These are phyloP conservation scores for Penicillium angulare DNA, from an alignment of 495 filamentous ascomycete genomes.

Conservation along the genomic window DNA sequence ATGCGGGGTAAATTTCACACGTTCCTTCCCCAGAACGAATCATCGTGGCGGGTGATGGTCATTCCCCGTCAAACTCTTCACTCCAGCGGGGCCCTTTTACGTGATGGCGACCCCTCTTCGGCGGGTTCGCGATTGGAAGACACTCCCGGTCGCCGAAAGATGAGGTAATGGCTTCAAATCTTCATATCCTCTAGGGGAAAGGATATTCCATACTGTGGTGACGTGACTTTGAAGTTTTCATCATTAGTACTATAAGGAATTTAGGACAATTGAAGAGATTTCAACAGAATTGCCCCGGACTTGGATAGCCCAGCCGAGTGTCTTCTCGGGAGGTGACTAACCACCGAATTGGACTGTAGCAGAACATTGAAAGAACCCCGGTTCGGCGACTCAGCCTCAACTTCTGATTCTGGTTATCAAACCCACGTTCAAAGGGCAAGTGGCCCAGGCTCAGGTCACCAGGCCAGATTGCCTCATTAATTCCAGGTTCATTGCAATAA, in stretches of 20 bases:
- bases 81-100: slow-evolving; percentile 25
- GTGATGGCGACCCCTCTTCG: slow-evolving; percentile 24
- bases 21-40: slow-evolving; percentile 8
- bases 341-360: too few relatives aligned
- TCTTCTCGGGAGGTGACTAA: too few relatives aligned
- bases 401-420: too few relatives aligned
- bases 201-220: slow-evolving; percentile 1
- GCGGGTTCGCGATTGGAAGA: slow-evolving; percentile 26
- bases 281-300: too few relatives aligned
- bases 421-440: too few relatives aligned
- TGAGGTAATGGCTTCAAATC: slow-evolving; percentile 18
- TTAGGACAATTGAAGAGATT: too few relatives aligned
- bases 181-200: neutral
- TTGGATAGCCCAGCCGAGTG: too few relatives aligned
- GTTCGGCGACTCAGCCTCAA: too few relatives aligned
- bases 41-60: neutral
- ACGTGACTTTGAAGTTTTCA: neutral
- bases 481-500: too few relatives aligned
- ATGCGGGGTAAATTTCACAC: slow-evolving; percentile 22
- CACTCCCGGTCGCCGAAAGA: slow-evolving; percentile 17
- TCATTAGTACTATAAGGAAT: neutral
- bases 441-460: too few relatives aligned
- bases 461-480: too few relatives aligned
- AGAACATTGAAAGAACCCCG: too few relatives aligned
- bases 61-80: neutral